Percentiles rank a stretch among this genome's conserved stretches.
These are phyloP conservation scores for Candida palmyrensis DNA, from an alignment of 805 yeast species.

Conservation along the genomic window DNA sequence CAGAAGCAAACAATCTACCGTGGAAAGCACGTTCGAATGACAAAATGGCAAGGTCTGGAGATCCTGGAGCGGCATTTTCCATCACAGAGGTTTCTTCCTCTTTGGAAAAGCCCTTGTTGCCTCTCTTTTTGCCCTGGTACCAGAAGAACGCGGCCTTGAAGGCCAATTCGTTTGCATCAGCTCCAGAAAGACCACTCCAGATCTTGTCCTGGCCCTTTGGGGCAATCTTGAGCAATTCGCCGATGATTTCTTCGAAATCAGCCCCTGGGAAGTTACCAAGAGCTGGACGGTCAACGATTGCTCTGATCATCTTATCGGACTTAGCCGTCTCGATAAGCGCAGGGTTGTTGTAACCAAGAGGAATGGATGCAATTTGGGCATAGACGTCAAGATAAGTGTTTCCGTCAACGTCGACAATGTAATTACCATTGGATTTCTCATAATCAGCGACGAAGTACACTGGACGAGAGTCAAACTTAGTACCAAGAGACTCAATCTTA, in stretches of 20 bases:
- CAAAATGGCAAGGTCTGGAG: slow-evolving; percentile 79
- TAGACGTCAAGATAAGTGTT: slow-evolving; percentile 69
- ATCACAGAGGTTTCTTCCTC: slow-evolving; percentile 73
- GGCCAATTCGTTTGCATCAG: slow-evolving; percentile 86
- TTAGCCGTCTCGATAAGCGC: slow-evolving; percentile 62
- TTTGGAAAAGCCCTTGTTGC: slow-evolving; percentile 52
- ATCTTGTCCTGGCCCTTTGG: slow-evolving; percentile 72
- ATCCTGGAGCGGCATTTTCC: slow-evolving; percentile 82
- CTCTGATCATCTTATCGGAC: slow-evolving; percentile 65
- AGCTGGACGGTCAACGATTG: slow-evolving; percentile 80
- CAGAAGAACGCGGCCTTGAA: slow-evolving; percentile 85
- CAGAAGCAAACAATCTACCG: slow-evolving; percentile 90
- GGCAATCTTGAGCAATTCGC: slow-evolving; percentile 55
- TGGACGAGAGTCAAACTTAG: slow-evolving; percentile 67
- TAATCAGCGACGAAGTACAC: slow-evolving; percentile 76
- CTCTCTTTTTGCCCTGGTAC: slow-evolving; percentile 67
- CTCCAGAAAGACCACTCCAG: slow-evolving; percentile 81
- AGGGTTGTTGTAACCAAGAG: slow-evolving; percentile 84
- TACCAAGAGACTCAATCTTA: slow-evolving; percentile 48
- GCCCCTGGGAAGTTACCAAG: slow-evolving; percentile 74
- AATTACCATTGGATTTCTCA: slow-evolving; percentile 71
- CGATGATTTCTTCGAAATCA: slow-evolving; percentile 56
- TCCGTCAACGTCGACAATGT: slow-evolving; percentile 77
- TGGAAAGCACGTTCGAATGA: slow-evolving; percentile 91
- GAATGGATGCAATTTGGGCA: slow-evolving; percentile 81